Evolutionary conservation across 768 basidiomycete genomes (phyloP), one percentile per base, ranked within the genome.

Genomic region (Heimioporus sp.): DNA sequence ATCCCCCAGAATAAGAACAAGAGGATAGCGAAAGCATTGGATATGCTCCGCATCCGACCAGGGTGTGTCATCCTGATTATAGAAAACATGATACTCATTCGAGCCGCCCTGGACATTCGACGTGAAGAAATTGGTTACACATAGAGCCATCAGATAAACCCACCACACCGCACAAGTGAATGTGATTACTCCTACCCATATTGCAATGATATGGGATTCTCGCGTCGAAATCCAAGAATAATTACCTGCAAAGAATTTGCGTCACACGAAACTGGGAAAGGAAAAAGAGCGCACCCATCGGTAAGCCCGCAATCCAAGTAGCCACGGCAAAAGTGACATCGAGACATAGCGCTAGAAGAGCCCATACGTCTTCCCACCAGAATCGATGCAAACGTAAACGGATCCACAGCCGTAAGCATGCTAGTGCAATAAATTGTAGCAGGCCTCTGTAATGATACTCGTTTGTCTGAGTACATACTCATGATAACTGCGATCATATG

Each of bases 41-140:
- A 42, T 24, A 61, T 24, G 21, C 13, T 24, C 13, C 52, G 48
- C 32, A 49, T 51, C 12, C 43, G 32, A 21, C 13, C 17, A 13
- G 38, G n/a, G 21, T 43, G 40, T 8, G 48, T 9, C 11, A 56
- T 40, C 38, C 60, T 50, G 20, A 54, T 42, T 9, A 52, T 30
- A 20, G 61, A 52, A 44, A 59, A 56, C 28, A 62, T 19, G 28
- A 62, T 52, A 30, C 61, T 59, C 46, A 56, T 48, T 21, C 57
- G 60, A 16, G 54, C 39, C 9, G 49, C 20, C 60, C 60, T 38
- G 24, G 24, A 28, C 24, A 28, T 28, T 28, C 24, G 24, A 28
- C 7, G 6, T 28, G 6, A 4, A 28, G 1, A 28, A 28, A 28
- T 6, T 4, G 24, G 5, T 28, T 4, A 28, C 24, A 28, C 24